Conservation (phyloP, 192 early-diverging fungal species). For the Linderina pennispora region DNA sequence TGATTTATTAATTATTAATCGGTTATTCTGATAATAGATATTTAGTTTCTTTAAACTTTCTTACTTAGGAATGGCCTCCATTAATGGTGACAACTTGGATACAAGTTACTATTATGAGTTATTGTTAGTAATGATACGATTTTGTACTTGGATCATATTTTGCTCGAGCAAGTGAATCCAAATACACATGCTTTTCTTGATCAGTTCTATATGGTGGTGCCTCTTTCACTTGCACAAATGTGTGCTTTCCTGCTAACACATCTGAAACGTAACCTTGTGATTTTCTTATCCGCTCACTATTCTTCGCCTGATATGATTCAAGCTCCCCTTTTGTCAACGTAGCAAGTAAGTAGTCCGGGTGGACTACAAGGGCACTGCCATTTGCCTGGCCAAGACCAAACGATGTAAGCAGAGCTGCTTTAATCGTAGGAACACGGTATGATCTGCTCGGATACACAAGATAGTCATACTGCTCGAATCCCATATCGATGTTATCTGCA, state of each 20-base stretch:
- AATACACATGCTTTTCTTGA: slow-evolving; percentile 70
- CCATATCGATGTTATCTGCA: slow-evolving; percentile 42
- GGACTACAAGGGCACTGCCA: slow-evolving; percentile 78
- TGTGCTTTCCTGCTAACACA: slow-evolving; percentile 67
- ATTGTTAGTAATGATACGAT: no score
- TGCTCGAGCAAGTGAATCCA: slow-evolving; percentile 79
- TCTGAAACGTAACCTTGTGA: slow-evolving; percentile 87
- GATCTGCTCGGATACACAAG: slow-evolving; percentile 79
- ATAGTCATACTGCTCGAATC: slow-evolving; percentile 70
- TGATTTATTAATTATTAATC: no score
- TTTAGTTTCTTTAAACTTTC: no score
- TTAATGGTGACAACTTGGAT: no score
- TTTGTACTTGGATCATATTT: no score
- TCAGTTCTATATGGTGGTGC: slow-evolving; percentile 77
- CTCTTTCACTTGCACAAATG: slow-evolving; percentile 81
- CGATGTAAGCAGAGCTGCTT: slow-evolving; percentile 84
- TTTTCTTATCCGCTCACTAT: slow-evolving; percentile 57
- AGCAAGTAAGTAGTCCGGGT: slow-evolving; percentile 81
- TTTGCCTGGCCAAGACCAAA: slow-evolving; percentile 96
- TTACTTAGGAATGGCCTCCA: no score
- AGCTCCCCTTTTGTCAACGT: slow-evolving; percentile 65
- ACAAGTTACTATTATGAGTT: no score
- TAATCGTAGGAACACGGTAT: slow-evolving; percentile 86
- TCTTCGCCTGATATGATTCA: slow-evolving; percentile 58
- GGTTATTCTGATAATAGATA: no score